A percentile compares a stretch with the other conserved stretches of the same genome.
Conservation (phyloP, 805 yeast genomes). For the Ogataea degrootiae region DNA sequence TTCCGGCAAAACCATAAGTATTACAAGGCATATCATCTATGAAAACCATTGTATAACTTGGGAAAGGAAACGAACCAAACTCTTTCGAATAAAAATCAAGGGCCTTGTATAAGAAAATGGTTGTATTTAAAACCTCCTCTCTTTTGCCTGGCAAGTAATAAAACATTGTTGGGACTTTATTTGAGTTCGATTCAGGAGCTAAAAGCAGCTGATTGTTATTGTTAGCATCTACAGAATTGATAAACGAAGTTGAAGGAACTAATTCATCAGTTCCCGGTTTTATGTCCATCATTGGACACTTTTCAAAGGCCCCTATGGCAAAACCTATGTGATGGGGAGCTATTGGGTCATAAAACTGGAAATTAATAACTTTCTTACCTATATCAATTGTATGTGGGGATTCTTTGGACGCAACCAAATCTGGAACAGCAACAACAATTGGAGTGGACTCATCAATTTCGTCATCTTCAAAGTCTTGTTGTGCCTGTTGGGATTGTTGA, state of each 20-base stretch:
- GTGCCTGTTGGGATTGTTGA: slow-evolving; percentile 19
- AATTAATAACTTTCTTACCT: slow-evolving; percentile 69
- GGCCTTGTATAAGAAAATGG: slow-evolving; percentile 71
- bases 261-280: slow-evolving; percentile 29
- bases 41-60: slow-evolving; percentile 73
- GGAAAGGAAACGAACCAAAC: slow-evolving; percentile 90
- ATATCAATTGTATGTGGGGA: slow-evolving; percentile 71
- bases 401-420: slow-evolving; percentile 59
- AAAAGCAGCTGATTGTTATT: slow-evolving; percentile 21
- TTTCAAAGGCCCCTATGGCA: slow-evolving; percentile 85
- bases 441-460: slow-evolving; percentile 45
- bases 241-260: slow-evolving; percentile 23
- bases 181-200: slow-evolving; percentile 19
- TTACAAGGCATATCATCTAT: slow-evolving; percentile 49
- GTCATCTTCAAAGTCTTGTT: slow-evolving; percentile 41
- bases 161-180: slow-evolving; percentile 50
- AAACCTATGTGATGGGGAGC: slow-evolving; percentile 95
- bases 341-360: slow-evolving; percentile 78
- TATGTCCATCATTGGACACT: slow-evolving; percentile 47
- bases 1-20: slow-evolving; percentile 69
- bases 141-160: slow-evolving; percentile 60
- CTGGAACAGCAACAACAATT: slow-evolving; percentile 66
- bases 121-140: slow-evolving; percentile 60
- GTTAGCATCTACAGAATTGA: slow-evolving; percentile 29
- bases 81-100: slow-evolving; percentile 81